Evolutionary conservation across 2,329 filamentous ascomycete species (phyloP).

Genomic region (Fusarium pseudonygamai): DNA sequence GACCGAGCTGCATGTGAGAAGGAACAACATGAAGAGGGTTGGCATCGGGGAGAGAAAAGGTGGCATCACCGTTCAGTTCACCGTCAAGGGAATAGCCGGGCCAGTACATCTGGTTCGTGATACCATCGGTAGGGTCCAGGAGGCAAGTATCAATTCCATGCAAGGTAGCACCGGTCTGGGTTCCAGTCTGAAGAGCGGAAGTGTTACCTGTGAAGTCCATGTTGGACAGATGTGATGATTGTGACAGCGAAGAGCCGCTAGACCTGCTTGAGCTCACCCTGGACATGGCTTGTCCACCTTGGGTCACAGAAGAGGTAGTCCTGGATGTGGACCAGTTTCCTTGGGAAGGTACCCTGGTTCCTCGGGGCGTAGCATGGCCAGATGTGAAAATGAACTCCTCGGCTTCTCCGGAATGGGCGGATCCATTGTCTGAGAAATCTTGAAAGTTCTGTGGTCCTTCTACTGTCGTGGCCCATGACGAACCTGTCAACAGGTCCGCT

Average conservation of each 20-base stretch:
- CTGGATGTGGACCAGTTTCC: constrained; percentile 58
- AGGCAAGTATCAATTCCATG: constrained; percentile 63
- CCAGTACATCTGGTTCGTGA: constrained; percentile 63
- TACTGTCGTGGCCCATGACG: constrained; percentile 65
- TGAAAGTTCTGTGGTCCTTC: constrained; percentile 70
- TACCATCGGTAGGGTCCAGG: constrained; percentile 57
- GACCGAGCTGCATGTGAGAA: constrained; percentile 63
- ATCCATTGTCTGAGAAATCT: constrained; percentile 62
- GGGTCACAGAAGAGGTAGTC: constrained; percentile 45
- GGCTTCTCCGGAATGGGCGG: constrained; percentile 60
- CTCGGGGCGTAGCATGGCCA: constrained; percentile 64
- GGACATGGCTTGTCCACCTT: constrained; percentile 52
- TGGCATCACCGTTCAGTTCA: constrained; percentile 54
- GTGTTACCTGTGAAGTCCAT: constrained; percentile 64
- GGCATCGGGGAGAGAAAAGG: constrained; percentile 55
- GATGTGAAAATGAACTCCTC: constrained; percentile 66
- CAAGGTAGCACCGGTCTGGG: constrained; percentile 51
- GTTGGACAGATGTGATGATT: constrained; percentile 60
- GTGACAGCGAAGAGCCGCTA: constrained; percentile 58
- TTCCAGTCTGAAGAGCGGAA: constrained; percentile 54
- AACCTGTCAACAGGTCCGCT: constrained; percentile 63
- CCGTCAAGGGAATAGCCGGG: constrained; percentile 57
- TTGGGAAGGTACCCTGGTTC: constrained; percentile 54
- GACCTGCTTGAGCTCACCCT: constrained; percentile 52
- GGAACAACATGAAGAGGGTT: constrained; percentile 64